These are phyloP conservation scores for Epichloe typhina DNA, from an alignment of 2,329 filamentous ascomycete species.

Conservation along the genomic window DNA sequence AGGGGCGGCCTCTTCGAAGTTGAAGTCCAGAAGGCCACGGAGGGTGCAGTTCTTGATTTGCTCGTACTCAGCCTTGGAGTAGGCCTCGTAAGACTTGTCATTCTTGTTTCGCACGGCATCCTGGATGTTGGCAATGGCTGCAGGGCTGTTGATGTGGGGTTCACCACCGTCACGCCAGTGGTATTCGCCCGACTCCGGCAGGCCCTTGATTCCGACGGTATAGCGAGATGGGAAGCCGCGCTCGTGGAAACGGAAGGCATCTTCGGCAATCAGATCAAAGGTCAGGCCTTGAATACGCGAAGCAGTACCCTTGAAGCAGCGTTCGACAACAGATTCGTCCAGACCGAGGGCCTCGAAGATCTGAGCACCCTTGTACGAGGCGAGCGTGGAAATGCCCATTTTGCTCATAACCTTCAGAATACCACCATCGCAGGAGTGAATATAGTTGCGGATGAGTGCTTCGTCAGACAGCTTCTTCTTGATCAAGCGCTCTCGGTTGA, in stretches of 20 bases:
- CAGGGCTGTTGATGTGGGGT: constrained; percentile 87
- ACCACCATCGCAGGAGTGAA: constrained; percentile 89
- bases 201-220: constrained; percentile 63
- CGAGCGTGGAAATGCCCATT: constrained; percentile 96
- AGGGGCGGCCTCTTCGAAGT: constrained; percentile 73
- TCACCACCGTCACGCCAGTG: constrained; percentile 97
- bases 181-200: constrained; percentile 90
- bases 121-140: constrained; percentile 91
- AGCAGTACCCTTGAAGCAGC: constrained; percentile 88
- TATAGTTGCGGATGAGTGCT: constrained; percentile 85
- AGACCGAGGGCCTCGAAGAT: constrained; percentile 95
- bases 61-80: constrained; percentile 85
- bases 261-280: constrained; percentile 85
- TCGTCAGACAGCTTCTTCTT: constrained; percentile 78
- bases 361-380: constrained; percentile 94
- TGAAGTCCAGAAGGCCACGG: constrained; percentile 87
- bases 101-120: constrained; percentile 95
- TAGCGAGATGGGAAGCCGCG: constrained; percentile 75
- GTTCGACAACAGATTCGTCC: constrained; percentile 81
- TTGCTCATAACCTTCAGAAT: constrained; percentile 99
- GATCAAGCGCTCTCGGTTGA: constrained; percentile 85
- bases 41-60: constrained; percentile 95
- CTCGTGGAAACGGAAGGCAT: constrained; percentile 90
- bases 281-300: constrained; percentile 90
- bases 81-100: constrained; percentile 95